Evolutionary conservation across 257 asterid genomes (phyloP), one percentile per base, ranked within the genome.

Genomic region (Penstemon barbatus): DNA sequence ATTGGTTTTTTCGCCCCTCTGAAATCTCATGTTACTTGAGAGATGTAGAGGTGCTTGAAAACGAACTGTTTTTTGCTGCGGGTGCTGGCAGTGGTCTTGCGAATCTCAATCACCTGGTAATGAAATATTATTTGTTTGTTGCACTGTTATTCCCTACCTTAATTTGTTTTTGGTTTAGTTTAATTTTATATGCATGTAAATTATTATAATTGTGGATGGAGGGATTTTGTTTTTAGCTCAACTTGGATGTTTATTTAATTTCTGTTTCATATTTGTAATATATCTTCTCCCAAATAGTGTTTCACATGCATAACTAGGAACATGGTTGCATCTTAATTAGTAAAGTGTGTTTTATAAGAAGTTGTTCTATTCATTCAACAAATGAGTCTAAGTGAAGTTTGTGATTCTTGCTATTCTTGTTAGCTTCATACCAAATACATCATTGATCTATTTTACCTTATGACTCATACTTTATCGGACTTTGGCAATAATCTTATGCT

Each of bases 1-100:
- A 90, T 0, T 92, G 98, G 98, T 90, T 86, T 83, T 92, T 92
- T 54, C 81, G 81, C 44, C 96, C 94, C 15, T 68, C 87, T 0
- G 98, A 92, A 75, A 82, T 92, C 61, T 73, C 80, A 3, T 6
- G 67, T 58, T 71, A 84, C 81, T 71, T 92, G 33, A 51, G 52
- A 39, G 86, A 79, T 70, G 76, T 57, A 8, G 39, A 70, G 55
- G 66, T 79, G 53, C 49, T 55, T 49, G 86, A 78, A 80, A 86
- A 92, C 13, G 98, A 92, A 70, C 65, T 92, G 7, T 84, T 92
- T 78, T 75, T 92, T n/a, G 98, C 96, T 7, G 77, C 90, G 0
- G 98, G 97, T 65, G 88, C 70, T 53, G 98, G 98, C 40, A 40
- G 0, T 7, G 97, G 97, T 19, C 89, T 86, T 67, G 68, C 75